Evolutionary conservation across 75 land plant species (phyloP).

Genomic region (Ceratopteris richardii): DNA sequence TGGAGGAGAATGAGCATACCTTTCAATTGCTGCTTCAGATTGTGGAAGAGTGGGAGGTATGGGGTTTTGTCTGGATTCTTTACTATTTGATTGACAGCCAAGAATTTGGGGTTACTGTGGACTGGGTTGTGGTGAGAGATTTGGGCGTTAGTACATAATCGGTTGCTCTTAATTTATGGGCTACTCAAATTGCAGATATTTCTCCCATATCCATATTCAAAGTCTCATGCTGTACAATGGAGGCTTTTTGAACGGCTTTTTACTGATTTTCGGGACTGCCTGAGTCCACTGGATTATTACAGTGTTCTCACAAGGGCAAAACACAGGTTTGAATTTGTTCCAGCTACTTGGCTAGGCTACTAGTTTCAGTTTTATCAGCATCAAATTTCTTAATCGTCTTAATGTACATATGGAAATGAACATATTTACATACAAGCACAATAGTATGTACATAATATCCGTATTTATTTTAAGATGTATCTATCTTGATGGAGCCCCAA

Average conservation of each 20-base stretch:
- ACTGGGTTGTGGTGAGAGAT: too few relatives aligned
- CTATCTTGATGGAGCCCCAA: too few relatives aligned
- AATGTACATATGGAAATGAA: background rate
- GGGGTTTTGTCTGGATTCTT: background rate
- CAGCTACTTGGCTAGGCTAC: slow-evolving; percentile 80
- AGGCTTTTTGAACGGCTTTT: slow-evolving; percentile 75
- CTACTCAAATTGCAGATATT: slow-evolving; percentile 39
- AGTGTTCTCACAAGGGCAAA: slow-evolving; percentile 59
- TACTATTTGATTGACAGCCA: background rate
- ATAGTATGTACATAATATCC: too few relatives aligned
- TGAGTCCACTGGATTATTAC: slow-evolving; percentile 44
- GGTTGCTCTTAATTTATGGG: background rate
- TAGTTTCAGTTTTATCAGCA: slow-evolving; percentile 11
- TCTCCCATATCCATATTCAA: slow-evolving; percentile 73
- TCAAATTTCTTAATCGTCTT: background rate
- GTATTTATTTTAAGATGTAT: too few relatives aligned
- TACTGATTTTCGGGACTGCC: slow-evolving; percentile 89
- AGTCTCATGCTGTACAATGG: slow-evolving; percentile 78
- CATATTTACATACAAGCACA: too few relatives aligned
- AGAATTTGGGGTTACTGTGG: too few relatives aligned
- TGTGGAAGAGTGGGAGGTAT: slow-evolving; percentile 76
- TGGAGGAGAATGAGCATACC: slow-evolving; percentile 70
- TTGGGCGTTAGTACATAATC: too few relatives aligned
- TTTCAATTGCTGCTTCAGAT: slow-evolving; percentile 61
- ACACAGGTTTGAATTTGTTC: slow-evolving; percentile 63